Conservation (phyloP, 441 rosid genomes). For the Raphanus hybrid region DNA sequence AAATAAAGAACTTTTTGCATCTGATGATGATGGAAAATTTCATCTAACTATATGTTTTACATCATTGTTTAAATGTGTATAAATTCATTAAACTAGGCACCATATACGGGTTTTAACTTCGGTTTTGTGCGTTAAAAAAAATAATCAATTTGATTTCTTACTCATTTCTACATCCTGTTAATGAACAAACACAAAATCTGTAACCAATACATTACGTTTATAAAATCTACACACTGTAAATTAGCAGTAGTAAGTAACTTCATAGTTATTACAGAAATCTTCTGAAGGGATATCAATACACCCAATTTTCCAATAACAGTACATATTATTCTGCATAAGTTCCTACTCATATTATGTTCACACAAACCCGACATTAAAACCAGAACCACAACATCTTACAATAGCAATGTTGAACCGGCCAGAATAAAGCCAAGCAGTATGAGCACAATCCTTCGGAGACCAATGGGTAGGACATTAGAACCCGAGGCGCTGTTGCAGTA, state of each 20-base stretch:
- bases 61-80: too few relatives aligned
- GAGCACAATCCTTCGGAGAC: slow-evolving; percentile 34
- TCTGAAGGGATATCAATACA: background rate
- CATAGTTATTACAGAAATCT: slow-evolving; percentile 31
- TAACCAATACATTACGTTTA: background rate
- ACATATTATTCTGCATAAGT: slow-evolving; percentile 35
- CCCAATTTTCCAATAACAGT: slow-evolving; percentile 20
- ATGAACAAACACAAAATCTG: slow-evolving; percentile 1
- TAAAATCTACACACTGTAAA: slow-evolving; percentile 25
- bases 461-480: slow-evolving; percentile 37
- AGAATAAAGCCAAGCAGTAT: slow-evolving; percentile 30
- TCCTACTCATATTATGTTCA: slow-evolving; percentile 38
- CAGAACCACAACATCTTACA: slow-evolving; percentile 24
- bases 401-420: slow-evolving; percentile 28
- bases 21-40: too few relatives aligned
- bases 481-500: slow-evolving; percentile 55
- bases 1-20: too few relatives aligned
- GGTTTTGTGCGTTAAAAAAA: too few relatives aligned
- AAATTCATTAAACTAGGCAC: too few relatives aligned
- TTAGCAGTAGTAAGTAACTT: slow-evolving; percentile 33
- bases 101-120: too few relatives aligned
- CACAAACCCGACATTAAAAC: slow-evolving; percentile 27
- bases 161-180: too few relatives aligned
- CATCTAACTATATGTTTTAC: too few relatives aligned
- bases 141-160: too few relatives aligned